Percentiles rank a stretch among this genome's conserved stretches.
Evolutionary conservation across 805 yeast species (phyloP).

Genomic region (Aciculoconidium aculeatum): DNA sequence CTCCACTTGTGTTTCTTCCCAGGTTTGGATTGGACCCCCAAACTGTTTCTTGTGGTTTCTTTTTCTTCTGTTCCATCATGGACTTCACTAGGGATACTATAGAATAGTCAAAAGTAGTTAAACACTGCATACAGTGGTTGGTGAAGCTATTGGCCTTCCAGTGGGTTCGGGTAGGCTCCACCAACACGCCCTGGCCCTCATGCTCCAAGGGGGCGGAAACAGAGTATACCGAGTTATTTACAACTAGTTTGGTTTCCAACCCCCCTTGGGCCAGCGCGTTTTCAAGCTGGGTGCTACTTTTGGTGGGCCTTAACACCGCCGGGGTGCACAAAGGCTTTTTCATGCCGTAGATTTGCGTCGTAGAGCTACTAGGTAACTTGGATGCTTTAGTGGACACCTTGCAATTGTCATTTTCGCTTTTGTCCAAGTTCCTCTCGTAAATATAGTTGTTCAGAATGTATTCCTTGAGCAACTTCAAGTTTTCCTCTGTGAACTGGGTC

Average conservation of each 20-base stretch:
- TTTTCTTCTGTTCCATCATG: conserved; percentile 6
- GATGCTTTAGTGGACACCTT: not conserved
- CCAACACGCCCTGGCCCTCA: conserved; percentile 2
- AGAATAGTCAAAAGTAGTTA: conserved; percentile 25
- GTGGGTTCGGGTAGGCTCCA: conserved; percentile 46
- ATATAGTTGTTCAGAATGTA: conserved; percentile 12
- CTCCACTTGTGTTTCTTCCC: too few species aligned
- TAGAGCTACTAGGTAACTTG: not conserved
- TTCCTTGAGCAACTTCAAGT: conserved; percentile 9
- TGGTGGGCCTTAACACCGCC: conserved; percentile 46
- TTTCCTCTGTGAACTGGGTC: conserved; percentile 7
- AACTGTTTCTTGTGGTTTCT: too few species aligned
- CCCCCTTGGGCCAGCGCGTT: not conserved
- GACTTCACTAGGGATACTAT: conserved; percentile 8
- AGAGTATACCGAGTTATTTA: conserved; percentile 5
- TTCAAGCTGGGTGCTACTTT: too few species aligned
- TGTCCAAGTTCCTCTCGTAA: conserved; percentile 12
- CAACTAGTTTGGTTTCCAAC: not conserved
- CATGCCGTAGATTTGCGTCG: conserved; percentile 30
- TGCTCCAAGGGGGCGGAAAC: conserved; percentile 5
- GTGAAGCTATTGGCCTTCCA: conserved; percentile 45
- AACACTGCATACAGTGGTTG: conserved; percentile 39
- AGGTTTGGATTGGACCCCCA: too few species aligned
- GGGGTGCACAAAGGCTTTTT: conserved; percentile 46
- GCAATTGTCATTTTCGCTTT: conserved; percentile 2